Base-by-base conservation (phyloP, 495 filamentous ascomycete species). In the Aspergillus panamensis region DNA sequence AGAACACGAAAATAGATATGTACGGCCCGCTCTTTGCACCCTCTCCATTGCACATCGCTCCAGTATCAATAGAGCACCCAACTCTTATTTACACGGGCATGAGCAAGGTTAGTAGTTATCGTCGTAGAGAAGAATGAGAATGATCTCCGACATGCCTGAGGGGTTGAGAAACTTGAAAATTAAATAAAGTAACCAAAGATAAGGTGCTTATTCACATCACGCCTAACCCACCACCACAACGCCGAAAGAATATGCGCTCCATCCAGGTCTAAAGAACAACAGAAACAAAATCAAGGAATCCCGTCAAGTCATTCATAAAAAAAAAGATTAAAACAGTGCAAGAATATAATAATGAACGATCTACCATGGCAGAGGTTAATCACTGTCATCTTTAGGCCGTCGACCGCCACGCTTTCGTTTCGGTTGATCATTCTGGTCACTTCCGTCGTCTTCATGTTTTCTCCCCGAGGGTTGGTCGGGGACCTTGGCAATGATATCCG, bases 401-500 rank as follows among this genome's bases (percentile, higher is more conserved):
- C 78, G 58, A 5, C 76, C 68, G 16, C 76, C 67, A 40, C 78
- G 70, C 69, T 81, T 77, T 39, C 73, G 70, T 51, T 71, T 78
- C 50, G 77, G 80, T 43, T 80, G 80, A 30, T 80, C 81, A 44
- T 80, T 77, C 19, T 73, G 72, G 51, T 79, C 76, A 40, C 81
- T 68, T 31, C 72, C 78, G 21, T 80, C 79, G 44, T 80, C 76
- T 6, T 83, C 80, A 56, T 76, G 69, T 68, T 84, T 83, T 33
- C 77, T 73, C n/a, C 74, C 61, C 19, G 78, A 67, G 8, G 87
- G 82, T 48, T 81, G 88, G 66, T 93, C 90, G 4, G 88, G 84
- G 0, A 97, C 87, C 63, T 91, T 92, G 55, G 84, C 75, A 44
- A 96, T 92, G 61, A 96, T 96, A n/a, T 96, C 91, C 37, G 79